Evolutionary conservation across 768 basidiomycete genomes (phyloP), one percentile per base, ranked within the genome.

Genomic region (Mycena belliarum): DNA sequence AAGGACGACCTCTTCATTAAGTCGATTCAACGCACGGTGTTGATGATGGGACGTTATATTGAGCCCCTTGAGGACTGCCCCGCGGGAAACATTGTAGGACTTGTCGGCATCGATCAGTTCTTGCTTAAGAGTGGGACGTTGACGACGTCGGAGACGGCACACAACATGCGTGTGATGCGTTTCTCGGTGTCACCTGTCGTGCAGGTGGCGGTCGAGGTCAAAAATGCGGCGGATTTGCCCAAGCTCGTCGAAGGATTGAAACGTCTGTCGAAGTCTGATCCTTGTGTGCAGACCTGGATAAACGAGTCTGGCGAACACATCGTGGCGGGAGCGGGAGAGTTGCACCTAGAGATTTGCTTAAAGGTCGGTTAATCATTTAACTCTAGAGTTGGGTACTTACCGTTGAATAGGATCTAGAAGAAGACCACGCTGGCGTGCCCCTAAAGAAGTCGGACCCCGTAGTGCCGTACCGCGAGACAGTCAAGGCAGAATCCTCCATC

Each of bases 131-230:
- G 87, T 66, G 97, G 97, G 74, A 99, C 97, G 61, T 86, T 99
- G 70, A 99, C 97, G 59, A 87, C 92, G 59, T 94, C 94, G 47
- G 97, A 98, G 79, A 97, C 95, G 51, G 97, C 97, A 49, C 97
- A 99, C 84, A 99, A 99, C 84, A 97, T 99, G 95, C 93, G 82
- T 81, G 95, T 99, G 76, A 99, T 99, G 97, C 93, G 91, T 80
- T 98, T 98, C 86, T 98, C 95, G 74, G 97, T 99, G 55, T 98
- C 97, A 28, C 97, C 97, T 66, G 97, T 99, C 82, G 97, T 99
- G 43, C 97, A 87, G 73, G 94, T 98, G 70, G 93, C 97, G 64
- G 97, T 99, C 67, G 97, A 99, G 77, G 97, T 98, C 77, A 98
- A 98, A 89, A 99, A 98, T 75, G 94, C 97, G 57, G 86, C 93